Evolutionary conservation across 371 early-diverging fungal species (phyloP), one percentile per base, ranked within the genome.

Genomic region (Dichotomocladium elegans): DNA sequence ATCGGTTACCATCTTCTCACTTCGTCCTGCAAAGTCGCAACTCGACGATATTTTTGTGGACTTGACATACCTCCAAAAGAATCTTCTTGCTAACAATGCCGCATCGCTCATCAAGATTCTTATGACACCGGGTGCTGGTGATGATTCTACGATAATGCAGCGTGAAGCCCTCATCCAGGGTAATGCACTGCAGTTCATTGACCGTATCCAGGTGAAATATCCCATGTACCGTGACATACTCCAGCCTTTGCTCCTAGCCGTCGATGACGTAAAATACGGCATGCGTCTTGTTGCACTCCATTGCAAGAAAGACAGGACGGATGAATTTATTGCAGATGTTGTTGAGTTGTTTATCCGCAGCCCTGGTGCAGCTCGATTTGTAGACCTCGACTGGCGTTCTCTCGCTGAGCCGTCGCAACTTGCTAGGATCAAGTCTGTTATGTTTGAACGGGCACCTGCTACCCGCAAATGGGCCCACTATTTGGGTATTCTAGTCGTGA

Each of bases 181-280:
- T 37, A 87, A 82, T 50, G 77, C 88, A 0, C 63, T 74, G 9
- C 82, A 90, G 28, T 88, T 90, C 55, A 77, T 90, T 55, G 82
- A 82, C 35, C 72, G 85, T 17, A 66, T 82, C 30, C 75, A 80
- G 7, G 61, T 67, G 15, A 82, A 77, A 41, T 82, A 77, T 47
- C 80, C 81, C 4, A 50, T 79, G 48, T 93, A 90, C 63, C 68
- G 79, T 17, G 95, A 94, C 66, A 77, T 94, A 15, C 64, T 89
- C 0, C 89, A 88, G 34, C 94, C 94, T 4, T 53, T 89, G 21
- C 63, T 79, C 27, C 68, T 86, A 4, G 83, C 86, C 6, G 69
- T 92, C 1, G 82, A 86, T 53, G 86, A 89, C 53, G 58, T 94
- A 64, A 88, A 90, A 62, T 87, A 84, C 63, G 94, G 93, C 51